These are phyloP conservation scores for Nissolia schottii DNA, from an alignment of 306 rosid species.

Conservation along the genomic window DNA sequence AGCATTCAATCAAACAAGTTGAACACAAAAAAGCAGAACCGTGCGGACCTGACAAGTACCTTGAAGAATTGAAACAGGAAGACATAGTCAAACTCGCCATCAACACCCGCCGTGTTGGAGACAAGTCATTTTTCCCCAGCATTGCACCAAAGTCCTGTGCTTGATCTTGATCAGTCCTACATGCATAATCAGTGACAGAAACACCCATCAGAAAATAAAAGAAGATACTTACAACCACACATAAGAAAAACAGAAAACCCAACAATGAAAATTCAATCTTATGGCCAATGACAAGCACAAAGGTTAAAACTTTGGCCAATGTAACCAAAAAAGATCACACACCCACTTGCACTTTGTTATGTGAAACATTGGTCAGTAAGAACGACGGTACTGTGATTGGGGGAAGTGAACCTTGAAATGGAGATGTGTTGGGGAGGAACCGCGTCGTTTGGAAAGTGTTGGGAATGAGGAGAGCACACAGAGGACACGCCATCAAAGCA, in stretches of 20 bases:
- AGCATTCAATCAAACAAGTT: slow-evolving; percentile 15
- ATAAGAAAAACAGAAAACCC: not conserved
- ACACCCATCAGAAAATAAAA: not conserved
- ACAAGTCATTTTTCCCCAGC: slow-evolving; percentile 27
- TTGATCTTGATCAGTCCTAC: slow-evolving; percentile 41
- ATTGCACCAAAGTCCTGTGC: slow-evolving; percentile 39
- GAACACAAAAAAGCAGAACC: slow-evolving; percentile 41
- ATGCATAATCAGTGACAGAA: slow-evolving; percentile 20
- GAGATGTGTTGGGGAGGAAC: slow-evolving; percentile 34
- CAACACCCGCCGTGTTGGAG: slow-evolving; percentile 58
- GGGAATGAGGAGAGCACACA: slow-evolving; percentile 53
- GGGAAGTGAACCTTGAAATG: slow-evolving; percentile 48
- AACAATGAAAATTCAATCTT: not conserved
- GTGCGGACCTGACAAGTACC: slow-evolving; percentile 93
- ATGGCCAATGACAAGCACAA: not conserved
- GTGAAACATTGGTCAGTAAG: not conserved
- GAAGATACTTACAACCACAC: not conserved
- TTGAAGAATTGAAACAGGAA: slow-evolving; percentile 67
- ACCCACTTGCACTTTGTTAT: not conserved
- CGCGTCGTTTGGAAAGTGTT: slow-evolving; percentile 27
- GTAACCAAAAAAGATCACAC: not conserved
- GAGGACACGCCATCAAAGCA: slow-evolving; percentile 68
- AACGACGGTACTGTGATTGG: not conserved
- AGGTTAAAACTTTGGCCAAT: slow-evolving; percentile 15
- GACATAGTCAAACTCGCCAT: slow-evolving; percentile 60